Conservation (phyloP, 306 rosid species). For the Cyclanthera cordifolia region DNA sequence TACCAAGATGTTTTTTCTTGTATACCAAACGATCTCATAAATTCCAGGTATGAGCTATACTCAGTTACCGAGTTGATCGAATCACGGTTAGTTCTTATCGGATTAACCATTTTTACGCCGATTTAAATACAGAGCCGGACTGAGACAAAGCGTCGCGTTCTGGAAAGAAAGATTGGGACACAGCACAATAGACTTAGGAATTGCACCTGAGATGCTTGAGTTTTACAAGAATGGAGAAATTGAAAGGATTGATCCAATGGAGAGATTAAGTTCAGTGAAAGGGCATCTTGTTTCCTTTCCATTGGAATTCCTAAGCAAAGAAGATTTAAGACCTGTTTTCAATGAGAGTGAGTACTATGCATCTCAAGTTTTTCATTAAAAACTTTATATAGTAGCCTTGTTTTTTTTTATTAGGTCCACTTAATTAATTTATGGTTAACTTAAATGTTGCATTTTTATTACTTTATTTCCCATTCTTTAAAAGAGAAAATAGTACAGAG, state of each 20-base stretch:
- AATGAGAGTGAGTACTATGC: constrained; percentile 92
- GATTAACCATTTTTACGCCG: constrained; percentile 17
- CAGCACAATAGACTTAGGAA: constrained; percentile 83
- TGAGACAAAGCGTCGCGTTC: constrained; percentile 51
- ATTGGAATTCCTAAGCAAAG: constrained; percentile 75
- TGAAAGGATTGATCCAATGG: constrained; percentile 40
- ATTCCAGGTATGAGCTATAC: constrained; percentile 47
- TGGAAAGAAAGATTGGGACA: constrained; percentile 74
- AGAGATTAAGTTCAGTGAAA: constrained; percentile 51
- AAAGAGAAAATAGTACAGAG: background rate
- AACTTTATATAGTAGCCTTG: background rate
- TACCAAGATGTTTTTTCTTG: constrained; percentile 88
- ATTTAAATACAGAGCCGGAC: constrained; percentile 43
- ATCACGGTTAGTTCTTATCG: background rate
- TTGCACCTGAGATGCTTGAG: constrained; percentile 55
- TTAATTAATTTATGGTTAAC: constrained; percentile 15
- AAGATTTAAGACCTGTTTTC: constrained; percentile 88
- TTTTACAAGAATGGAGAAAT: constrained; percentile 44
- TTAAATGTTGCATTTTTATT: background rate
- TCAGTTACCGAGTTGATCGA: background rate
- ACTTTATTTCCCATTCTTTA: background rate
- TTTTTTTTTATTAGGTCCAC: background rate
- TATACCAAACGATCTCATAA: constrained; percentile 76
- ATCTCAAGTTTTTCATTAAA: constrained; percentile 71
- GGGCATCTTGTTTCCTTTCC: constrained; percentile 95